Base-by-base conservation (phyloP, 208 protist genomes). In the Herpetomonas tarakana region DNA sequence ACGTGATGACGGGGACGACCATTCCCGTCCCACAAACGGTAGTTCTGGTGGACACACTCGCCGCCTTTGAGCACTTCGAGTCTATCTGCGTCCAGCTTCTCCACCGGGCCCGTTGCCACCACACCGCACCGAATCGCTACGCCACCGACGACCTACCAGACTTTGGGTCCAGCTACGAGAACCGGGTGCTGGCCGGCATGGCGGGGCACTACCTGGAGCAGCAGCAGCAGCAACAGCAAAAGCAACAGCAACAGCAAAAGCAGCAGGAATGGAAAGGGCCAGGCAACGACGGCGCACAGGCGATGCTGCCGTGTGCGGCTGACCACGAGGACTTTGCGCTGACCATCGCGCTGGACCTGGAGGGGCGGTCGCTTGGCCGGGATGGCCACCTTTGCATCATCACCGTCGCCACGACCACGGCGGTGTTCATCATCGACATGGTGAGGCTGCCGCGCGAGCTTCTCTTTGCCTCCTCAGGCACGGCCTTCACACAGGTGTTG, bases 361-460 rank as follows among this genome's bases (percentile, higher is more conserved):
- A 87, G 50, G 80, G 76, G 22, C 57, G 63, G 21, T 69, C 76
- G 21, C 69, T 87, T 12, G 76, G 80, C 16, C 55, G 73, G 14
- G 25, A 62, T 39, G 80, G 76, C 29, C 71, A 62, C 0, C 61
- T 87, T 35, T 87, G 73, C 54, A 78, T 87, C 58, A 83, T 87
- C 44, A 87, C 80, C 2, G 53, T 87, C 11, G 76, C 80, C 47
- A 87, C 80, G n/a, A 53, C 56, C 19, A 54, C 70, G 11, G 67
- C 61, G 12, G 76, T 87, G 7, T 87, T 78, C 56, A 56, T 83
- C 3, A 74, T 87, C n/a, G 80, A 87, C 47, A 52, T 87, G 47
- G 73, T 87, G 1, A 18, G 68, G 44, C 72, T 87, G 21, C 72
- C 72, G 7, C 61, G 38, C 0, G 65, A 57, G 19, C 71, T 66